These are phyloP conservation scores for Testicularia cyperi DNA, from an alignment of 1,284 basidiomycete genomes.

Conservation along the genomic window DNA sequence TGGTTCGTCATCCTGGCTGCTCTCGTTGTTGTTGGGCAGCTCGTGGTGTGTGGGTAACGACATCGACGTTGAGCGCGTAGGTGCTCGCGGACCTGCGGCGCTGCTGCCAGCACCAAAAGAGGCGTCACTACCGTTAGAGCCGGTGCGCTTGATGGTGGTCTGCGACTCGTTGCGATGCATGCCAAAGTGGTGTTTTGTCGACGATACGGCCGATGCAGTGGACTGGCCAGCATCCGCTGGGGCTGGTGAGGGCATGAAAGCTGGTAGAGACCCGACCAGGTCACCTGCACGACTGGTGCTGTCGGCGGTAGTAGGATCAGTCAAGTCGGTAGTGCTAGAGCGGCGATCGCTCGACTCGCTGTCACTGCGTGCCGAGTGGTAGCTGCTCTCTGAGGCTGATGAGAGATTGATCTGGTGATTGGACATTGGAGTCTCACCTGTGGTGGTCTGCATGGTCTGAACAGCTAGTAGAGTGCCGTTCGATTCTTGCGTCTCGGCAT, in stretches of 20 bases:
- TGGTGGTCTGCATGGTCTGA: too few species aligned
- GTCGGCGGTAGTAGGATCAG: slow-evolving; percentile 40
- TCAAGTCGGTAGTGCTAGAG: slow-evolving; percentile 36
- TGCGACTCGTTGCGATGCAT: slow-evolving; percentile 61
- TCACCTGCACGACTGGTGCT: slow-evolving; percentile 20
- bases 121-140: slow-evolving; percentile 47
- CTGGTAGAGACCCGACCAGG: background rate
- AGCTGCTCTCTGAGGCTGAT: slow-evolving; percentile 44
- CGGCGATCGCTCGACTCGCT: slow-evolving; percentile 48
- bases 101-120: slow-evolving; percentile 13
- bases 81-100: background rate
- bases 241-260: background rate
- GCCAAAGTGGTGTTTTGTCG: slow-evolving; percentile 15
- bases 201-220: background rate
- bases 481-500: too few species aligned
- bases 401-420: too few species aligned
- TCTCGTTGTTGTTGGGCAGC: slow-evolving; percentile 8
- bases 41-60: slow-evolving; percentile 48
- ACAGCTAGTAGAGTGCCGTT: too few species aligned
- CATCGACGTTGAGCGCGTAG: slow-evolving; percentile 14
- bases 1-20: slow-evolving; percentile 4
- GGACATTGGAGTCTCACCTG: too few species aligned
- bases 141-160: slow-evolving; percentile 60
- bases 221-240: background rate
- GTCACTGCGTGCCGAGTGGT: slow-evolving; percentile 44